Conservation (phyloP, 1,284 basidiomycete genomes). For the Ganoderma boninense region DNA sequence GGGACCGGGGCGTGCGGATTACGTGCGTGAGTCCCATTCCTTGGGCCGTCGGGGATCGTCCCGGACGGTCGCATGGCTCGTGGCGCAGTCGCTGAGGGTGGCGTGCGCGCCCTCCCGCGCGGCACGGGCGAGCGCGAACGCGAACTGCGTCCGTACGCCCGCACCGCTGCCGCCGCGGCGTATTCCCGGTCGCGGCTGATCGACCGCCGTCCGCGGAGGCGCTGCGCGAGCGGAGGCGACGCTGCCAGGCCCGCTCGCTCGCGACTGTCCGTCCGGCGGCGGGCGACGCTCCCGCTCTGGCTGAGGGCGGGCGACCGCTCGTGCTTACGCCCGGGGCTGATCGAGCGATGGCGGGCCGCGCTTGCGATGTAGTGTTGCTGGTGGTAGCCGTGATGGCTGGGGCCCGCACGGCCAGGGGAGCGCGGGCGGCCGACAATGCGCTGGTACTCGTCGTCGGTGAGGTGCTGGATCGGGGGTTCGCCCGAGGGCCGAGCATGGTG, state of each 20-base stretch:
- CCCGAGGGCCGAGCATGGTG: conserved; percentile 23
- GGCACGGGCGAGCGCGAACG: conserved; percentile 28
- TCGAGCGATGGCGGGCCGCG: conserved; percentile 18
- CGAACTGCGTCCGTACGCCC: conserved; percentile 17
- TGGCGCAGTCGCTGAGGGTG: conserved; percentile 8
- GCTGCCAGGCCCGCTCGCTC: conserved; percentile 16
- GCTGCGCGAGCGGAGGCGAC: conserved; percentile 14
- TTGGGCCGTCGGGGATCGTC: conserved; percentile 16
- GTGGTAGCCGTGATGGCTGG: conserved; percentile 7
- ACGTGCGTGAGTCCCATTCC: conserved; percentile 13
- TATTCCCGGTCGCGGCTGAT: conserved; percentile 15
- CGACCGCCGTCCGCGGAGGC: conserved; percentile 14
- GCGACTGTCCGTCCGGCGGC: conserved; percentile 24
- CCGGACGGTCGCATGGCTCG: conserved; percentile 4
- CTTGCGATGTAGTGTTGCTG: conserved; percentile 15
- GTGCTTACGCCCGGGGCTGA: conserved; percentile 21
- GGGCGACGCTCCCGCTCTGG: neutral
- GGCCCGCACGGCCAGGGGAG: conserved; percentile 16
- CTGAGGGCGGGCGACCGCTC: conserved; percentile 4
- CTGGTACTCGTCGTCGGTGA: conserved; percentile 31
- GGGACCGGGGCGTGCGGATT: conserved; percentile 16
- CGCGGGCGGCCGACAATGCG: conserved; percentile 27
- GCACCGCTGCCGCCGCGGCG: conserved; percentile 16
- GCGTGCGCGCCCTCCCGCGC: conserved; percentile 16
- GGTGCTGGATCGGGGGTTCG: conserved; percentile 29